Evolutionary conservation across 164 flowering plant species (phyloP).

Genomic region (Hamamelis virginiana): DNA sequence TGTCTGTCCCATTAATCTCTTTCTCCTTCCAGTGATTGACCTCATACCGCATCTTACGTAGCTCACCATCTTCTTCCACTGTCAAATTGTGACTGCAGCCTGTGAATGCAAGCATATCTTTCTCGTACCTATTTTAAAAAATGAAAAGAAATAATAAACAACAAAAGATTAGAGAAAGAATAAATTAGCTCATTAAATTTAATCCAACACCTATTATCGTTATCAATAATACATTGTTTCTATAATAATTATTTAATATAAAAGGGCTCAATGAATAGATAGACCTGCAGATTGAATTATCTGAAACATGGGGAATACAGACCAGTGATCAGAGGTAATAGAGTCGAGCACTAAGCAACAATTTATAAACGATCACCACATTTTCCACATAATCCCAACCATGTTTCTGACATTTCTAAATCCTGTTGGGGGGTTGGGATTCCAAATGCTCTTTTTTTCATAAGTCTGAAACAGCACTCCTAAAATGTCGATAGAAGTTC

Average conservation of each 20-base stretch:
- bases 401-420: too few relatives aligned
- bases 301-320: neutral
- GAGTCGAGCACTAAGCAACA: neutral
- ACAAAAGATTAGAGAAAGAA: neutral
- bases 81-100: conserved; percentile 93
- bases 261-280: neutral
- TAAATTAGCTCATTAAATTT: neutral
- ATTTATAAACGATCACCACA: too few relatives aligned
- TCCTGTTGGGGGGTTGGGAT: too few relatives aligned
- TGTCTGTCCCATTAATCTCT: conserved; percentile 85
- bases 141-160: neutral
- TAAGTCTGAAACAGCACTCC: too few relatives aligned
- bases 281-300: neutral
- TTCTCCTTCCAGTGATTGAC: conserved; percentile 99
- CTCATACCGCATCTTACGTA: conserved; percentile 74
- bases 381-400: too few relatives aligned
- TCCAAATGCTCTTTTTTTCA: too few relatives aligned
- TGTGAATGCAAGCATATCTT: conserved; percentile 98
- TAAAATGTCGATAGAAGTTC: too few relatives aligned
- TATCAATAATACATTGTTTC: too few relatives aligned
- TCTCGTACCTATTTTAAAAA: conserved; percentile 68
- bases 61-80: conserved; percentile 83
- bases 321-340: neutral
- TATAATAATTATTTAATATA: too few relatives aligned
- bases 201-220: too few relatives aligned